Percentiles rank a stretch among this genome's conserved stretches.
These are phyloP conservation scores for Globisporangium sylvaticum DNA, from an alignment of 352 stramenopile genomes.

Conservation along the genomic window DNA sequence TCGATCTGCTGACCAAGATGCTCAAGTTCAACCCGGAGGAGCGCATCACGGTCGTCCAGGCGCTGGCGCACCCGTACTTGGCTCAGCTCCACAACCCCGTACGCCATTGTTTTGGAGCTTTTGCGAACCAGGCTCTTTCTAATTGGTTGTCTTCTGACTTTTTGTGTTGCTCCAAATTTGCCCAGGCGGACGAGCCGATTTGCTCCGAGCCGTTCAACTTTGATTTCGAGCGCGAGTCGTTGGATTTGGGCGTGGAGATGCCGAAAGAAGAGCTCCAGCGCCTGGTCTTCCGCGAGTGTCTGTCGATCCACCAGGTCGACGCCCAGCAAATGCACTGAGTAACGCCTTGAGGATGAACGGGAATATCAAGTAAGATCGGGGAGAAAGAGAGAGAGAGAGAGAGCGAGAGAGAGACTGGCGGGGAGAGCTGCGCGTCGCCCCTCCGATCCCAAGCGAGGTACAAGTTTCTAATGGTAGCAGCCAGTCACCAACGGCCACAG, in stretches of 20 bases:
- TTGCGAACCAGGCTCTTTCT: not conserved
- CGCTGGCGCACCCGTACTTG: conserved; percentile 88
- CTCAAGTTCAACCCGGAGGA: conserved; percentile 92
- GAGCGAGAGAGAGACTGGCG: no score
- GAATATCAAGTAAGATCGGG: not conserved
- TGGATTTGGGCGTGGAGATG: conserved; percentile 81
- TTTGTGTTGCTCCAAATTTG: not conserved
- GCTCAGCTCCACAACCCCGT: conserved; percentile 89
- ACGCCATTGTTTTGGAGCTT: conserved; percentile 10
- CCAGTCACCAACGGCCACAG: no score
- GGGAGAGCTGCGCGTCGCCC: not conserved
- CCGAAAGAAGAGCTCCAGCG: conserved; percentile 83
- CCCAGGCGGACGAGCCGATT: conserved; percentile 82
- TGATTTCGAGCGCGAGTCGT: conserved; percentile 81
- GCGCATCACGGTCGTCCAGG: conserved; percentile 90
- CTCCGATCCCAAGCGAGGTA: no score
- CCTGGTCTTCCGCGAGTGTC: conserved; percentile 72
- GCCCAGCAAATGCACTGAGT: conserved; percentile 56
- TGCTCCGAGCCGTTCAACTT: conserved; percentile 80
- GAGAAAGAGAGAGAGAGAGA: not conserved
- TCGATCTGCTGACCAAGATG: conserved; percentile 90
- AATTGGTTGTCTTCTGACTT: not conserved
- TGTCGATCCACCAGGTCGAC: conserved; percentile 70
- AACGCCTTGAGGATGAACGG: not conserved
- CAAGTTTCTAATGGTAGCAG: no score